These are phyloP conservation scores for Taphrina pruni DNA, from an alignment of 1,139 yeast species.

Conservation along the genomic window DNA sequence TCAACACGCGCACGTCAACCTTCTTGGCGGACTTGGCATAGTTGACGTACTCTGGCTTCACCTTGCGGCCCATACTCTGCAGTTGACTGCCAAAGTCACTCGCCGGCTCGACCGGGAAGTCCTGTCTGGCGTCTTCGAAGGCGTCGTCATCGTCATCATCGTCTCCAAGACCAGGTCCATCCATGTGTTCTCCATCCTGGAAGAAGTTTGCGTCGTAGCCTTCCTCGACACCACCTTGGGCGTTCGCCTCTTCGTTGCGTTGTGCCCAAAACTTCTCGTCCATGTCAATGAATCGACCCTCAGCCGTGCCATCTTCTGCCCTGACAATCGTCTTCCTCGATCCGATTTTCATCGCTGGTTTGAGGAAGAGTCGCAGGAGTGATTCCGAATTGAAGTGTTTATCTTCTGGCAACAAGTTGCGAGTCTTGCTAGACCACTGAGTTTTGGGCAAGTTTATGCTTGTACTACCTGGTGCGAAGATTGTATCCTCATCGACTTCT, in stretches of 20 bases:
- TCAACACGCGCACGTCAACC: constrained; percentile 78
- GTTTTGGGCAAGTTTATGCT: constrained; percentile 57
- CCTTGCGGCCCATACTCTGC: constrained; percentile 47
- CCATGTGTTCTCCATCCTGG: constrained; percentile 51
- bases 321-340: constrained; percentile 35
- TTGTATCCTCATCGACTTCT: constrained; percentile 55
- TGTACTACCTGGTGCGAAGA: constrained; percentile 61
- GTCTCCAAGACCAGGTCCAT: constrained; percentile 43
- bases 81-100: constrained; percentile 46
- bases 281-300: constrained; percentile 42
- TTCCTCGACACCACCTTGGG: constrained; percentile 49
- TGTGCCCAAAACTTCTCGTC: constrained; percentile 81
- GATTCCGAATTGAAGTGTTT: constrained; percentile 72
- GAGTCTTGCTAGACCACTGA: constrained; percentile 55
- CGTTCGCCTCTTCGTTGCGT: constrained; percentile 45
- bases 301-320: constrained; percentile 35
- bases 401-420: constrained; percentile 73
- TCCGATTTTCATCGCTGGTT: constrained; percentile 58
- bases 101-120: constrained; percentile 36
- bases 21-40: constrained; percentile 83
- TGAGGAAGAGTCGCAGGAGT: constrained; percentile 70
- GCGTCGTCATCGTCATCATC: constrained; percentile 46
- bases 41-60: constrained; percentile 67
- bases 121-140: constrained; percentile 40
- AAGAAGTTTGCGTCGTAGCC: constrained; percentile 59